phyloP scores from a whole-genome alignment of 164 flowering plant species.

The Cinnamomum chago region DNA sequence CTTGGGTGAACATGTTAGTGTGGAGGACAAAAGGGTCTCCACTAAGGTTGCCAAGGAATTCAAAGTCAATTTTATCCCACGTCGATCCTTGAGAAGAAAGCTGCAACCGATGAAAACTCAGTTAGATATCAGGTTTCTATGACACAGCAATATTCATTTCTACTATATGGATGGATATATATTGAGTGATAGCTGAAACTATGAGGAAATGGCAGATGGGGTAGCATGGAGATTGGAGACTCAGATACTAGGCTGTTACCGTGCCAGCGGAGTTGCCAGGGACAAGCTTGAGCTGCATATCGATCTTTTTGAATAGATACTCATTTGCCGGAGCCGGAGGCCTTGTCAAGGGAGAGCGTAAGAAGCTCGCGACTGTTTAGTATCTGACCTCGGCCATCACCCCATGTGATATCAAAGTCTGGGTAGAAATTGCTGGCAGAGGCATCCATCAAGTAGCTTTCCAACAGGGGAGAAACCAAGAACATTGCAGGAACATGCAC shows the following conservation, averaged over 20 bases:
- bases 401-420: constrained; percentile 10
- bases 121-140: neutral
- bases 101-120: neutral
- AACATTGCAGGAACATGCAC: neutral
- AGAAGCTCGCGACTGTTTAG: constrained; percentile 7
- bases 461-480: neutral
- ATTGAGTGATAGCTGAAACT: neutral
- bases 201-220: neutral
- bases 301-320: constrained; percentile 9
- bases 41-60: constrained; percentile 7
- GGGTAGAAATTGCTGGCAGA: constrained; percentile 14
- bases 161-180: neutral
- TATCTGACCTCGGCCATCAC: constrained; percentile 3
- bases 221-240: neutral
- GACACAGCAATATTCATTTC: neutral
- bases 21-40: constrained; percentile 10
- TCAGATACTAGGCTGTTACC: constrained; percentile 8
- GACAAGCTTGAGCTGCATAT: constrained; percentile 10
- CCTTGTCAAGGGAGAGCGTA: constrained; percentile 7
- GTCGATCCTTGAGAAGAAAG: constrained; percentile 4
- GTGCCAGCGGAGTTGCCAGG: constrained; percentile 13
- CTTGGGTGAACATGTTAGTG: constrained; percentile 12
- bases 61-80: constrained; percentile 3
- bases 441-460: neutral
- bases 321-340: constrained; percentile 2